A percentile compares a stretch with the other conserved stretches of the same genome.
Evolutionary conservation across 495 filamentous ascomycete genomes (phyloP).

Genomic region (Aspergillus nidulans): DNA sequence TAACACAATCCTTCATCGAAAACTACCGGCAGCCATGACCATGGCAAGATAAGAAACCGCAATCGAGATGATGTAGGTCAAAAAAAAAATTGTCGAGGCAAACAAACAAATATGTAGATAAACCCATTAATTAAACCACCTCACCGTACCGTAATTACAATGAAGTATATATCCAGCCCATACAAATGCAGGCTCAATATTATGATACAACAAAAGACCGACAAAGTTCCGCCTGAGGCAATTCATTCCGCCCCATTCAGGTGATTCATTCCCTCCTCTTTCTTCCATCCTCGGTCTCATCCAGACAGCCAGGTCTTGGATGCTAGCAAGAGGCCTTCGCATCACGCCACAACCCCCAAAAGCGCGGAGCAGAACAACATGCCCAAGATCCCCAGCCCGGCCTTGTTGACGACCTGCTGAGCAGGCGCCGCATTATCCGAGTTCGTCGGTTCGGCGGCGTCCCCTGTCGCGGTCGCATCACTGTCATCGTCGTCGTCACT

Average conservation of each 20-base stretch:
- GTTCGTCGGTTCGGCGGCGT: not conserved
- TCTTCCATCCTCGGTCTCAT: no score
- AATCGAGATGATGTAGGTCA: no score
- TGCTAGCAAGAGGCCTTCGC: no score
- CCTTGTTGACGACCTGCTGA: conserved; percentile 24
- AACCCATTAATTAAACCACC: not conserved
- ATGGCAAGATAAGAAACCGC: no score
- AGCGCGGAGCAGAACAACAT: conserved; percentile 36
- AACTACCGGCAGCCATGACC: no score
- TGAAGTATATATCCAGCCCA: not conserved
- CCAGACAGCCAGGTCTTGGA: no score
- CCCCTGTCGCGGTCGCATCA: not conserved
- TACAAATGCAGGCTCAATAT: not conserved
- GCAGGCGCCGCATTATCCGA: conserved; percentile 17
- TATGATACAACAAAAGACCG: not conserved
- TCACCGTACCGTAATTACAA: not conserved
- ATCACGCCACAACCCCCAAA: conserved; percentile 23
- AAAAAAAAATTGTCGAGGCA: no score
- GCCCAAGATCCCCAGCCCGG: conserved; percentile 32
- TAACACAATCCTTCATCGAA: no score
- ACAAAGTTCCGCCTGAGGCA: no score
- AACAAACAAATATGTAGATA: not conserved
- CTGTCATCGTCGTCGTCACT: conserved; percentile 8
- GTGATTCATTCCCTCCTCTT: no score
- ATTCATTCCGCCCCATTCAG: no score